Conservation (phyloP, 2,329 filamentous ascomycete species). For the Fonsecaea multimorphosa region DNA sequence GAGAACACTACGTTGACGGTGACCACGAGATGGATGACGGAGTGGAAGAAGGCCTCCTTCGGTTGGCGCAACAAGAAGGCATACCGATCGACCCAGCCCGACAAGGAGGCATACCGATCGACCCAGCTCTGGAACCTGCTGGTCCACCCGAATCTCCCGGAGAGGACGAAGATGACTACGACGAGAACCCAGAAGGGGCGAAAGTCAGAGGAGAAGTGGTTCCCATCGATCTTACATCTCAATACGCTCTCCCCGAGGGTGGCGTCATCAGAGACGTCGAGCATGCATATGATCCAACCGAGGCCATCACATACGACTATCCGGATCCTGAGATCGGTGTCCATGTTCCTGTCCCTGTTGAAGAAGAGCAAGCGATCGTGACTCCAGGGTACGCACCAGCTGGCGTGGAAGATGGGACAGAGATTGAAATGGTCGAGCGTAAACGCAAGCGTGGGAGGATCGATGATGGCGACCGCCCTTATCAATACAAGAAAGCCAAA, state of each 20-base stretch:
- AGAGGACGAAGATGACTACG: conserved; percentile 38
- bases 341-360: conserved; percentile 17
- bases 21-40: conserved; percentile 38
- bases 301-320: conserved; percentile 46
- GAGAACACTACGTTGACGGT: conserved; percentile 54
- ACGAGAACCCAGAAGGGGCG: conserved; percentile 38
- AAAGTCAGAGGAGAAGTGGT: conserved; percentile 20
- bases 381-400: conserved; percentile 27
- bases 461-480: conserved; percentile 38
- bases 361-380: conserved; percentile 28
- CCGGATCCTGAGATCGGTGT: conserved; percentile 38
- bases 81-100: conserved; percentile 54
- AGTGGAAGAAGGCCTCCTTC: conserved; percentile 32
- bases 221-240: conserved; percentile 19
- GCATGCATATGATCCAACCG: conserved; percentile 44
- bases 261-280: conserved; percentile 42
- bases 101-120: conserved; percentile 49
- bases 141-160: conserved; percentile 8
- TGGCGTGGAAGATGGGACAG: conserved; percentile 21
- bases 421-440: conserved; percentile 38
- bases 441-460: conserved; percentile 41
- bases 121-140: conserved; percentile 46
- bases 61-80: conserved; percentile 40
- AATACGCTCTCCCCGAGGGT: conserved; percentile 41
- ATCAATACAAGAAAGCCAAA: conserved; percentile 24